Evolutionary conservation across 345 rosid genomes (phyloP), one percentile per base, ranked within the genome.

Genomic region (Draba incana): DNA sequence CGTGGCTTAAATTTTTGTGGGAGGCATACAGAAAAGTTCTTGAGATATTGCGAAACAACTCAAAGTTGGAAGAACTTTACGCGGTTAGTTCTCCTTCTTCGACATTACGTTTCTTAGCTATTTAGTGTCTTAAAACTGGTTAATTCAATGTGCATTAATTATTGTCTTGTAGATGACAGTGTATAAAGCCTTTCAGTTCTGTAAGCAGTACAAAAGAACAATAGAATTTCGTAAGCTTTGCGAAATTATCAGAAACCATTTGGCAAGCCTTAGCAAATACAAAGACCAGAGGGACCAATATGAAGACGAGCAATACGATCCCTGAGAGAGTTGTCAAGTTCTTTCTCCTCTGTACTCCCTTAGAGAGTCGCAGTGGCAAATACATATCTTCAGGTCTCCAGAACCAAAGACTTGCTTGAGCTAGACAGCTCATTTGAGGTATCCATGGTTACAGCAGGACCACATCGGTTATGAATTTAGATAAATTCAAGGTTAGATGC

Each of bases 1-100:
- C 99, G 6, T 95, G 99, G 98, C 92, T 95, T 79, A 95, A 95
- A 85, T 95, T 95, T 78, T 68, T 89, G 78, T 95, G 99, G 99
- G 99, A 95, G 88, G 89, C 99, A 2, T 95, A 92, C 75, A 86
- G 99, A 73, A 89, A 97, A 1, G 99, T 95, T 33, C 99, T 95
- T 68, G 99, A 95, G 75, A 92, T 95, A 23, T 69, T 92, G 70
- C 78, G 98, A 30, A 95, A 95, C 81, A 95, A 92, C 78, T 95
- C 99, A 11, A 95, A 95, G 89, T 61, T 95, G 81, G 99, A 95
- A 85, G 91, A 89, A 2, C 80, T 95, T 3, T 95, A 95, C 81
- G 97, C 99, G 92, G 99, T 92, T 86, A 65, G 75, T 81, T 53
- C 37, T 33, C 37, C 8, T 33, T 33, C 8, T 33, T 33, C 37